A percentile compares a stretch with the other conserved stretches of the same genome.
Evolutionary conservation across 2,329 filamentous ascomycete genomes (phyloP).

Genomic region (Didymella exigua): DNA sequence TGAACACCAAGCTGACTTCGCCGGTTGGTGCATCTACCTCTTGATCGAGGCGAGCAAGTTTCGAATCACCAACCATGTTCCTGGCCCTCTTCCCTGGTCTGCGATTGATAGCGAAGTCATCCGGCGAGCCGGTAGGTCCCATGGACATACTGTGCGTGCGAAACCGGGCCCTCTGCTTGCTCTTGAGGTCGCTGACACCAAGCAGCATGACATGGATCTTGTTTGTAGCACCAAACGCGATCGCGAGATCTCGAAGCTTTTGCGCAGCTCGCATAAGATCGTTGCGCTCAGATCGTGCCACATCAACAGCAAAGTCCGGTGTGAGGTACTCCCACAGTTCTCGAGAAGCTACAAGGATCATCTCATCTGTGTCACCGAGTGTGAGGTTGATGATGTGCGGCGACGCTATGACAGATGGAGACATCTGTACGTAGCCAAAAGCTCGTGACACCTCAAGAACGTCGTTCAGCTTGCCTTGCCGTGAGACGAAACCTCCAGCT

Average conservation of each 20-base stretch:
- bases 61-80: conserved; percentile 75
- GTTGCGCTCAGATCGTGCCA: conserved; percentile 81
- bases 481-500: conserved; percentile 92
- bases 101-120: conserved; percentile 71
- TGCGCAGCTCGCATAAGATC: conserved; percentile 96
- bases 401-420: conserved; percentile 90
- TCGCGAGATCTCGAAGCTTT: conserved; percentile 91
- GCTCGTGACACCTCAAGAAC: conserved; percentile 87
- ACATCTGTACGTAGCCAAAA: conserved; percentile 91
- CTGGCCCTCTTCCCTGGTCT: conserved; percentile 61
- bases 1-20: conserved; percentile 93
- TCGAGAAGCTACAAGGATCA: conserved; percentile 86
- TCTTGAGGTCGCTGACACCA: conserved; percentile 87
- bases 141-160: conserved; percentile 85
- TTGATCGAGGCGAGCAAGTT: conserved; percentile 81
- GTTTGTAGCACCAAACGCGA: conserved; percentile 89
- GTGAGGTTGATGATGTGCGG: conserved; percentile 80
- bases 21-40: conserved; percentile 92
- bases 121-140: conserved; percentile 74
- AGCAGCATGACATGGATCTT: conserved; percentile 99
- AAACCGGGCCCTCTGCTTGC: conserved; percentile 75
- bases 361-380: conserved; percentile 87
- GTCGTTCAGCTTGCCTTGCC: conserved; percentile 93
- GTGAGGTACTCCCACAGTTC: conserved; percentile 96
- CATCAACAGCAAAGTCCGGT: conserved; percentile 87